Evolutionary conservation across 208 protist genomes (phyloP), one percentile per base, ranked within the genome.

Genomic region (Hexamita inflata): DNA sequence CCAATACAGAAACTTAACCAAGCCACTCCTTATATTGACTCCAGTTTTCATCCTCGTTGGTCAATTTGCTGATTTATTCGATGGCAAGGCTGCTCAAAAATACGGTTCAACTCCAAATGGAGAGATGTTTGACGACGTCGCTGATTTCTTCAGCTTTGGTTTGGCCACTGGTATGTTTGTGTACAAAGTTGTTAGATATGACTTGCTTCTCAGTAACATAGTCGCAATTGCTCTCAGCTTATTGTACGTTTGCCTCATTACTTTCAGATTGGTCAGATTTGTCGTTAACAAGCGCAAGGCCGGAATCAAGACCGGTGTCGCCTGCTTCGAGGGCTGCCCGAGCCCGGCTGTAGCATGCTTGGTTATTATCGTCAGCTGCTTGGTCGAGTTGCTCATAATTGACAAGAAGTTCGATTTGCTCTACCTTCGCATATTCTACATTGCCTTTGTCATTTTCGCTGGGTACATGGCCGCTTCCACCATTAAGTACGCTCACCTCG

Each of bases 101-200:
- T 75, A 13, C 7, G 68, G 68, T 30, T 40, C 15, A n/a, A 75
- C 68, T 19, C 7, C 7, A 29, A 59, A 75, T 34, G 68, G 68
- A 62, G 68, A 75, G 41, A 41, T 62, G n/a, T 75, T 75, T 61
- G 68, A 75, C 41, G 68, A 75, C n/a, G 53, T 60, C 13, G 68
- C 68, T 38, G 68, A 75, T 61, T 24, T 26, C 11, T 32, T 29
- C 9, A 59, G 38, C n/a, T 75, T 75, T 61, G 68, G 68, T 40
- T 4, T 75, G 11, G 30, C 49, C 30, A 59, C 34, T 58, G 68
- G 68, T 38, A 13, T 61, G 35, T 34, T 75, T 13, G 32, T 75
- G 11, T 45, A 70, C n/a, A 15, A 49, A 9, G n/a, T 7, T 35
- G 7, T 35, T 26, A 7, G 28, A 19, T n/a, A 35, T 34, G 9